A percentile compares a stretch with the other conserved stretches of the same genome.
Evolutionary conservation across 768 basidiomycete species (phyloP).

Genomic region (Russula sp.): DNA sequence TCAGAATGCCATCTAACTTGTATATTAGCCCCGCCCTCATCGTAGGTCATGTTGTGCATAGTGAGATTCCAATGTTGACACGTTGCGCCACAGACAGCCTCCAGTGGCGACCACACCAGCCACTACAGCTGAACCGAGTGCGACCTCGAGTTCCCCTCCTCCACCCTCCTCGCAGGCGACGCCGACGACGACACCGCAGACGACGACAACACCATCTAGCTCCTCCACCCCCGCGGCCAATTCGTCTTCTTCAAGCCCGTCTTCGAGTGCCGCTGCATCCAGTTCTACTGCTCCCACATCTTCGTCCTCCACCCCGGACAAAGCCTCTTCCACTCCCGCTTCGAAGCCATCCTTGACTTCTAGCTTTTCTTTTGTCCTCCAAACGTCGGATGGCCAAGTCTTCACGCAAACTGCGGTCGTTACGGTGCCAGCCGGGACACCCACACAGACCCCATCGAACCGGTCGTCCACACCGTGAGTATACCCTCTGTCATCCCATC

Average conservation of each 20-base stretch:
- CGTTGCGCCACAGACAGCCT: not conserved
- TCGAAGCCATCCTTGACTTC: slow-evolving; percentile 4
- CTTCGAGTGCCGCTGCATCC: slow-evolving; percentile 8
- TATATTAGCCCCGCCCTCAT: not conserved
- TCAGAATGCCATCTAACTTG: not conserved
- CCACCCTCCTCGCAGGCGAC: slow-evolving; percentile 6
- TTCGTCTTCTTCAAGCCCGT: slow-evolving; percentile 8
- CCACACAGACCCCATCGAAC: slow-evolving; percentile 2
- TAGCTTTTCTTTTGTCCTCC: not conserved
- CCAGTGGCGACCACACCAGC: not conserved
- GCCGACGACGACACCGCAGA: not conserved
- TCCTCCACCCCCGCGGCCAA: not conserved
- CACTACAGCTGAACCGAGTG: not conserved
- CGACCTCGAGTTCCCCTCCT: slow-evolving; percentile 4
- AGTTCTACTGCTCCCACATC: slow-evolving; percentile 5
- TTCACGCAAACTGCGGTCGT: slow-evolving; percentile 28
- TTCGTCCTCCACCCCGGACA: slow-evolving; percentile 10
- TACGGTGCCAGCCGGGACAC: slow-evolving; percentile 11
- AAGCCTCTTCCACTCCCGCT: not conserved
- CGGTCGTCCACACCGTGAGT: slow-evolving; percentile 28
- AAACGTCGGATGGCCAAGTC: slow-evolving; percentile 25
- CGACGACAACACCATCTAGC: not conserved
- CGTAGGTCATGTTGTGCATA: slow-evolving; percentile 11
- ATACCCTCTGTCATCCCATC: not conserved
- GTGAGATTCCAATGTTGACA: not conserved